phyloP scores from a whole-genome alignment of 805 yeast genomes.

The Citeromyces matritensis region DNA sequence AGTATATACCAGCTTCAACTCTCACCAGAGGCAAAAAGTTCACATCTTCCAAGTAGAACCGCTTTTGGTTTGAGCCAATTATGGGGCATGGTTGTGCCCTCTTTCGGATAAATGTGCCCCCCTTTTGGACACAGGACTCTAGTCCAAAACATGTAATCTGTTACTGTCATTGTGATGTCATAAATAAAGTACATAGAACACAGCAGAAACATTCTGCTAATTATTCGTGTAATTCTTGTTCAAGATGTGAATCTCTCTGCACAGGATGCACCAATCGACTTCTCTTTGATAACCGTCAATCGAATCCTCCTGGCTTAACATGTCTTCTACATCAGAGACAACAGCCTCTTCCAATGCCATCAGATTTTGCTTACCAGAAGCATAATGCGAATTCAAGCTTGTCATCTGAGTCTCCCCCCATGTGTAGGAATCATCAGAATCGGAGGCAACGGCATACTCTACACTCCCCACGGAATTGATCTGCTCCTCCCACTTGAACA shows the following conservation, averaged over 20 bases:
- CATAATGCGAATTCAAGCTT: conserved; percentile 1
- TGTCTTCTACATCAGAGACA: conserved; percentile 8
- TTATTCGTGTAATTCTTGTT: conserved; percentile 45
- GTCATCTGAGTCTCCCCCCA: too few relatives aligned
- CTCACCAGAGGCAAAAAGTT: too few relatives aligned
- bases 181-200: too few relatives aligned
- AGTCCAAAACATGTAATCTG: too few relatives aligned
- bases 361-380: conserved; percentile 8
- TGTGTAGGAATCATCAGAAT: neutral
- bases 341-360: conserved; percentile 16
- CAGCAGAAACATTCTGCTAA: too few relatives aligned
- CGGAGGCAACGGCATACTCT: conserved; percentile 1
- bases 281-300: conserved; percentile 28
- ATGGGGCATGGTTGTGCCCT: too few relatives aligned
- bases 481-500: conserved; percentile 52
- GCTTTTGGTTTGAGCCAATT: too few relatives aligned
- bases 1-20: too few relatives aligned
- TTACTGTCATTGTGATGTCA: too few relatives aligned
- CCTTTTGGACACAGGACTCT: too few relatives aligned
- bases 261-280: conserved; percentile 79
- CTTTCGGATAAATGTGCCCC: too few relatives aligned
- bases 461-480: neutral
- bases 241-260: conserved; percentile 68
- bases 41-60: too few relatives aligned
- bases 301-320: conserved; percentile 2